phyloP scores from a whole-genome alignment of 2,329 filamentous ascomycete genomes.

The Mollisiaceae sp. region DNA sequence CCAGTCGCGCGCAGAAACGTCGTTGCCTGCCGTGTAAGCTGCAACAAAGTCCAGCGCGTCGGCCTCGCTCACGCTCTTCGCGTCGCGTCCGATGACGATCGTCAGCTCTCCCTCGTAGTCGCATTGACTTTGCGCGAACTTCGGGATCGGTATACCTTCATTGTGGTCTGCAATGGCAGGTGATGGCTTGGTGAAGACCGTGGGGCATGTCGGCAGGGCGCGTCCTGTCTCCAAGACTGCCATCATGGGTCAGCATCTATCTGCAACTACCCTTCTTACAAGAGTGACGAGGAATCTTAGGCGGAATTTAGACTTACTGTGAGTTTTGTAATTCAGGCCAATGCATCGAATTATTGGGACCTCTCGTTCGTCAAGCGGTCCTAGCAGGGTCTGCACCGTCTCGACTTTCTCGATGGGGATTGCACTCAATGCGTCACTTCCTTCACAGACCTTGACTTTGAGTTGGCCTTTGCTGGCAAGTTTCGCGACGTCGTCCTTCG shows the following conservation, averaged over 20 bases:
- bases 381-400: constrained; percentile 42
- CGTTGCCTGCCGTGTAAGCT: constrained; percentile 56
- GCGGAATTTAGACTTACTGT: constrained; percentile 53
- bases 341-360: constrained; percentile 63
- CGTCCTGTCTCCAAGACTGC: constrained; percentile 59
- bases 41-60: constrained; percentile 28
- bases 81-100: constrained; percentile 55
- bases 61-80: constrained; percentile 37
- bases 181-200: constrained; percentile 56
- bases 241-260: too few species aligned
- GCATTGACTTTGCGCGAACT: constrained; percentile 50
- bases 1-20: constrained; percentile 57
- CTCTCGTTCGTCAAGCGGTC: constrained; percentile 41
- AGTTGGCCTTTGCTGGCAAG: too few species aligned
- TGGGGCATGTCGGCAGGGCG: constrained; percentile 54
- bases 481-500: too few species aligned
- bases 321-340: constrained; percentile 64
- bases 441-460: too few species aligned
- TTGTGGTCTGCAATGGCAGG: constrained; percentile 46
- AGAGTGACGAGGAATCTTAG: too few species aligned
- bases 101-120: constrained; percentile 32
- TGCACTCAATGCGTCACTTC: too few species aligned
- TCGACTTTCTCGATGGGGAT: constrained; percentile 20
- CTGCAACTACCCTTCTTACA: too few species aligned
- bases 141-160: constrained; percentile 50